Percentiles rank a stretch among this genome's conserved stretches.
phyloP scores from a whole-genome alignment of 202 grass and related monocot genomes.

The Hordeum pubiflorum region DNA sequence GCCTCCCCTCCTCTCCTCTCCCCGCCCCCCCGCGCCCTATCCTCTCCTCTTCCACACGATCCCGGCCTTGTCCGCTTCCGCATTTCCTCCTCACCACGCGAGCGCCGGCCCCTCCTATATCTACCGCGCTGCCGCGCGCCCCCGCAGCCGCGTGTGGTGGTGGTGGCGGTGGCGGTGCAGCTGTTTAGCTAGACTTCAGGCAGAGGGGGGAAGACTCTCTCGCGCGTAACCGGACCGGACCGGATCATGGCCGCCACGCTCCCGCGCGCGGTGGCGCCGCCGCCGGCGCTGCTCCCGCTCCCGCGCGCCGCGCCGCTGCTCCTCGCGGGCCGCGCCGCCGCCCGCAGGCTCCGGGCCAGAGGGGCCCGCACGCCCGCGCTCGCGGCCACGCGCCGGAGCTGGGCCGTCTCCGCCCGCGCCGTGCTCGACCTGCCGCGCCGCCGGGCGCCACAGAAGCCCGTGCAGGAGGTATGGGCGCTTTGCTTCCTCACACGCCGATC shows the following conservation, averaged over 20 bases:
- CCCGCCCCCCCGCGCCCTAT: slow-evolving; percentile 29
- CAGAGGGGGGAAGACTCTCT: no score
- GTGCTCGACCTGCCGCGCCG: slow-evolving; percentile 26
- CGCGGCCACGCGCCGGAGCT: slow-evolving; percentile 31
- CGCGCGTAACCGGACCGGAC: not conserved
- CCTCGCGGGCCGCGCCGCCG: slow-evolving; percentile 39
- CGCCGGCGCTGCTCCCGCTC: slow-evolving; percentile 25
- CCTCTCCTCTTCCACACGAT: slow-evolving; percentile 75
- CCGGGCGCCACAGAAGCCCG: not conserved
- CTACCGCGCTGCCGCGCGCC: not conserved
- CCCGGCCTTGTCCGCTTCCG: slow-evolving; percentile 40
- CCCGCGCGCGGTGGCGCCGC: slow-evolving; percentile 24
- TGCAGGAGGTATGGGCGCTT: slow-evolving; percentile 33
- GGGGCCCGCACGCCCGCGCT: slow-evolving; percentile 23
- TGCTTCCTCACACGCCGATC: not conserved
- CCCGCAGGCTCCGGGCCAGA: slow-evolving; percentile 24
- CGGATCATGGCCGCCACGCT: slow-evolving; percentile 47
- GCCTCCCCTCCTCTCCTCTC: not conserved
- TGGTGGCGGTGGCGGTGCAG: not conserved
- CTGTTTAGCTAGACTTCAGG: not conserved
- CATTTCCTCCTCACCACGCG: slow-evolving; percentile 1
- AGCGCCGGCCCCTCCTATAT: not conserved
- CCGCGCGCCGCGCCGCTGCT: slow-evolving; percentile 46
- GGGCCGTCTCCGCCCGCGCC: slow-evolving; percentile 30
- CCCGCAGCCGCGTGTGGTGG: not conserved